Percentiles rank a stretch among this genome's conserved stretches.
These are phyloP conservation scores for Emiliania huxleyi DNA, from an alignment of 78 protist genomes.

Conservation along the genomic window DNA sequence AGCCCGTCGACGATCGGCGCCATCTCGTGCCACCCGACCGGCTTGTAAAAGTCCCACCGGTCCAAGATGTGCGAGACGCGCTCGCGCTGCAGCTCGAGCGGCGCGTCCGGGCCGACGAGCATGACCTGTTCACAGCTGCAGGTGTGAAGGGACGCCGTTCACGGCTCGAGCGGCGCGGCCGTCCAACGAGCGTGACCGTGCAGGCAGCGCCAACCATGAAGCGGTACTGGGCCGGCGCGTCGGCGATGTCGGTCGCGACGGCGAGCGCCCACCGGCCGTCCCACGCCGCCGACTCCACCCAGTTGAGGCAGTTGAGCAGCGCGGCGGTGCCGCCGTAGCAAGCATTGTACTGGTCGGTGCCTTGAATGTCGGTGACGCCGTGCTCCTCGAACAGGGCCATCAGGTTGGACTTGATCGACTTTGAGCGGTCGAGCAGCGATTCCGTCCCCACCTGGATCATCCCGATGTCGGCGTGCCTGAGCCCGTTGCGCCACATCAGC, in stretches of 20 bases:
- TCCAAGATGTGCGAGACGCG: neutral
- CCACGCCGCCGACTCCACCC: constrained; percentile 85
- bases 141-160: no score
- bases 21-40: constrained; percentile 4
- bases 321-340: constrained; percentile 95
- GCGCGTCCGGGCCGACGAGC: constrained; percentile 56
- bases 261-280: constrained; percentile 87
- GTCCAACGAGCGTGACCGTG: no score
- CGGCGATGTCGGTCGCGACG: constrained; percentile 87
- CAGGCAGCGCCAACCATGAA: constrained; percentile 7
- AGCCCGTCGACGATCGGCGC: constrained; percentile 44
- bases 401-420: constrained; percentile 47
- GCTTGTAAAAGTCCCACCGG: constrained; percentile 52
- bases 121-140: no score
- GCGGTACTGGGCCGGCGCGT: neutral
- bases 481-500: neutral
- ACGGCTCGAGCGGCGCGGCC: no score
- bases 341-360: constrained; percentile 83
- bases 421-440: constrained; percentile 40
- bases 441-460: constrained; percentile 50
- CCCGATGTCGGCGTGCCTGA: neutral
- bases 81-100: constrained; percentile 21
- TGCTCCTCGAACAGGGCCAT: constrained; percentile 49
- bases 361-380: constrained; percentile 73
- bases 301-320: constrained; percentile 77